phyloP scores from a whole-genome alignment of 2,329 filamentous ascomycete genomes.

The Pestalotiopsis sp. region DNA sequence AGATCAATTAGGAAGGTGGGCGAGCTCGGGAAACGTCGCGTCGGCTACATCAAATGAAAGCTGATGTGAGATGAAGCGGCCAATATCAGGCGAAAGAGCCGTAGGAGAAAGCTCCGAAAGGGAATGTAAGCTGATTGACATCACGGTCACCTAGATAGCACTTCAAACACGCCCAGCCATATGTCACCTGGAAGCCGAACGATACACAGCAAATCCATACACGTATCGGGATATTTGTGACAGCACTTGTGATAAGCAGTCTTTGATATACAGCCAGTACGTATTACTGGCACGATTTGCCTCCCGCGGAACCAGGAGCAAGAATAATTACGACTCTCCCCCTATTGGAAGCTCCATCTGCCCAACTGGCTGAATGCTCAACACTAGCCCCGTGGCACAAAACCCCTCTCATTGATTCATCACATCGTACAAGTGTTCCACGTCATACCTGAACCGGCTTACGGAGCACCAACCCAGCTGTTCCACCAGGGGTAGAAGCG shows the following conservation, averaged over 20 bases:
- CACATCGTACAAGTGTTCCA: neutral
- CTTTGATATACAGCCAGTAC: neutral
- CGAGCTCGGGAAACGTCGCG: no score
- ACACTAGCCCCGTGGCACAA: neutral
- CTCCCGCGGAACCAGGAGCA: neutral
- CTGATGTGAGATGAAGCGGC: no score
- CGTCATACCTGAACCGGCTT: neutral
- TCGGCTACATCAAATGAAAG: no score
- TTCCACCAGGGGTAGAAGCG: conserved; percentile 13
- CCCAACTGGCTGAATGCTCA: neutral
- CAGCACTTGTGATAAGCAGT: neutral
- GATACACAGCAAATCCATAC: neutral
- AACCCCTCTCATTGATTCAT: neutral
- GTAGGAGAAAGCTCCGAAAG: no score
- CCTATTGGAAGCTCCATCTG: neutral
- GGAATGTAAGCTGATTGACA: no score
- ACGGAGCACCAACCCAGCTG: conserved; percentile 7
- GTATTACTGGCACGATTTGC: neutral
- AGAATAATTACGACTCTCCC: neutral
- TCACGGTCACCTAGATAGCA: no score
- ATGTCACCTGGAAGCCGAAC: no score
- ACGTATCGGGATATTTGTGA: neutral
- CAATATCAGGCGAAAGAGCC: no score
- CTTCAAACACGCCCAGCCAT: no score
- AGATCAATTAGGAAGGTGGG: no score